phyloP scores from a whole-genome alignment of 495 filamentous ascomycete species.

The Penicillium flavigenum region DNA sequence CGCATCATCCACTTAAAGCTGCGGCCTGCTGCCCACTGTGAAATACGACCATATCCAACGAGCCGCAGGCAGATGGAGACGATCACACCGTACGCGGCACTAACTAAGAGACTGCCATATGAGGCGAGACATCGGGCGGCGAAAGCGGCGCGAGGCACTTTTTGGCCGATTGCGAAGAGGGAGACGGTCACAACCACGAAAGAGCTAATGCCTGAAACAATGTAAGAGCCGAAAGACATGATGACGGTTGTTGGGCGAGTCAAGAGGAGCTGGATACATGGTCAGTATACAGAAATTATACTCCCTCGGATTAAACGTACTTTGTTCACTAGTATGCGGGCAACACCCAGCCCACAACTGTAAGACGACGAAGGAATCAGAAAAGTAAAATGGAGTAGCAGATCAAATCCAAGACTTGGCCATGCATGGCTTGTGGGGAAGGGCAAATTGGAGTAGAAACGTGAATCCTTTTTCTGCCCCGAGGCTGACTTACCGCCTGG shows the following conservation, averaged over 20 bases:
- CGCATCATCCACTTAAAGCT: conserved; percentile 82
- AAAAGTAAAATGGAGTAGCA: conserved; percentile 1
- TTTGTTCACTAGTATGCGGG: not conserved
- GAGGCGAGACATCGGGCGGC: conserved; percentile 69
- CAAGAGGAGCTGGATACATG: conserved; percentile 6
- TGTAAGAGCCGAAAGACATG: conserved; percentile 47
- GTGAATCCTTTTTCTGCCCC: conserved; percentile 15
- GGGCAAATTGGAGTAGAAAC: conserved; percentile 5
- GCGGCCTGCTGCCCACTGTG: conserved; percentile 82
- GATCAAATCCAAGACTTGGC: conserved; percentile 7
- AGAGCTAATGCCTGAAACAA: conserved; percentile 53
- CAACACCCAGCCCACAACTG: conserved; percentile 4
- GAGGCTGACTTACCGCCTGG: conserved; percentile 12
- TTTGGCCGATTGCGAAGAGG: conserved; percentile 57
- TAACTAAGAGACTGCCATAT: conserved; percentile 61
- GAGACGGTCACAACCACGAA: conserved; percentile 55
- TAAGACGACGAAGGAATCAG: not conserved
- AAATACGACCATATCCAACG: conserved; percentile 67
- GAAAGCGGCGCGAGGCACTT: conserved; percentile 61
- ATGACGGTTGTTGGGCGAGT: conserved; percentile 14
- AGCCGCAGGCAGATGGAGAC: conserved; percentile 70
- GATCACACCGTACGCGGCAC: conserved; percentile 75
- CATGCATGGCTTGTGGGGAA: conserved; percentile 16
- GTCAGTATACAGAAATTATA: not conserved
- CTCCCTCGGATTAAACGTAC: not conserved